These are phyloP conservation scores for Sporothrix pseudoabietina DNA, from an alignment of 2,329 filamentous ascomycete species.

Conservation along the genomic window DNA sequence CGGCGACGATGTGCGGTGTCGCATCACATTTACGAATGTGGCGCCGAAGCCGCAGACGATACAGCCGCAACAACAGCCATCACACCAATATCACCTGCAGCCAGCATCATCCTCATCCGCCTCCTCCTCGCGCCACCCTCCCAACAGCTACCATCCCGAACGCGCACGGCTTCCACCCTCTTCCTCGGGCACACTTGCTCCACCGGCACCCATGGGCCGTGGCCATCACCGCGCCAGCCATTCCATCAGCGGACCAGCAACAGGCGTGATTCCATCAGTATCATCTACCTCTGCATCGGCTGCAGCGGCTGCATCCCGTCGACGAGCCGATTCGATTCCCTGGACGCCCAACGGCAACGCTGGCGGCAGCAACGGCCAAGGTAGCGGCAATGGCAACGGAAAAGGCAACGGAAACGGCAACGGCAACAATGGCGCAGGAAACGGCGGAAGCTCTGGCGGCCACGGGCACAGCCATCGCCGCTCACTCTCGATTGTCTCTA, in stretches of 20 bases:
- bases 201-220: slow-evolving; percentile 23
- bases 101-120: background rate
- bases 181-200: slow-evolving; percentile 27
- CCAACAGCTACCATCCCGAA: slow-evolving; percentile 25
- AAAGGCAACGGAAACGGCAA: background rate
- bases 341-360: background rate
- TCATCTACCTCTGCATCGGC: slow-evolving; percentile 6
- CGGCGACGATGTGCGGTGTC: slow-evolving; percentile 93
- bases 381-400: background rate
- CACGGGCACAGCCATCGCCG: slow-evolving; percentile 62
- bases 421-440: background rate
- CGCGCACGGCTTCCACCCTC: slow-evolving; percentile 19
- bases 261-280: slow-evolving; percentile 5
- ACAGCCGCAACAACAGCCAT: slow-evolving; percentile 18
- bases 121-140: slow-evolving; percentile 35
- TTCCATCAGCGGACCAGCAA: slow-evolving; percentile 34
- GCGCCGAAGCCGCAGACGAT: slow-evolving; percentile 41
- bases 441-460: slow-evolving; percentile 33
- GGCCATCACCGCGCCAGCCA: slow-evolving; percentile 33
- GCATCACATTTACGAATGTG: slow-evolving; percentile 93
- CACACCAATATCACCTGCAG: background rate
- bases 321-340: slow-evolving; percentile 21
- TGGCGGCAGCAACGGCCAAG: slow-evolving; percentile 9
- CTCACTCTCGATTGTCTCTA: slow-evolving; percentile 80
- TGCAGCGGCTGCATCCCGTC: background rate